Conservation (phyloP, 164 flowering plant species). For the Cinnamomum chago region DNA sequence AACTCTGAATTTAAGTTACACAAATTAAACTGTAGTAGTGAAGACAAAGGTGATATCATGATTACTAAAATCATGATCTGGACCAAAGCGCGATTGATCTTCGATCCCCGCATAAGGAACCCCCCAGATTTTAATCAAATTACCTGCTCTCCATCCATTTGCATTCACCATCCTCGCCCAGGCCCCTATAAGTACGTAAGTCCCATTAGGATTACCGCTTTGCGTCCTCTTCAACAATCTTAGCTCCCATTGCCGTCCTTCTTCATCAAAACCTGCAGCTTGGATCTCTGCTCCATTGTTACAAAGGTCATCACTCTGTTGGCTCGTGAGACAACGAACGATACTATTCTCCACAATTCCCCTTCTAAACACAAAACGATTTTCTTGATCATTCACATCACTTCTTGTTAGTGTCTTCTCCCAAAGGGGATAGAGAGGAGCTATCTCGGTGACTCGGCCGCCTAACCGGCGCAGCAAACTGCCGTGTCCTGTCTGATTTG, state of each 20-base stretch:
- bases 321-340: not conserved
- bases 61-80: not conserved
- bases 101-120: not conserved
- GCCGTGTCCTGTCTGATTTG: not conserved
- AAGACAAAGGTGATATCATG: not conserved
- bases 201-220: not conserved
- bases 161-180: not conserved
- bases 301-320: not conserved
- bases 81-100: not conserved
- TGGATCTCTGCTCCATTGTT: not conserved
- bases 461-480: not conserved
- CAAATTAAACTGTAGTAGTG: not conserved
- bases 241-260: not conserved
- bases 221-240: not conserved
- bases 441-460: not conserved
- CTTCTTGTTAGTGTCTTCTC: not conserved
- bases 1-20: too few relatives aligned
- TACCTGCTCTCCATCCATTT: not conserved
- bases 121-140: not conserved
- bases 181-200: not conserved
- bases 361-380: not conserved
- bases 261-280: not conserved
- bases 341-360: not conserved
- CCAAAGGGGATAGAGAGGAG: not conserved
- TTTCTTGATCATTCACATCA: not conserved